Evolutionary conservation across 768 basidiomycete species (phyloP), one percentile per base, ranked within the genome.

Genomic region (Daedaleopsis nitida): DNA sequence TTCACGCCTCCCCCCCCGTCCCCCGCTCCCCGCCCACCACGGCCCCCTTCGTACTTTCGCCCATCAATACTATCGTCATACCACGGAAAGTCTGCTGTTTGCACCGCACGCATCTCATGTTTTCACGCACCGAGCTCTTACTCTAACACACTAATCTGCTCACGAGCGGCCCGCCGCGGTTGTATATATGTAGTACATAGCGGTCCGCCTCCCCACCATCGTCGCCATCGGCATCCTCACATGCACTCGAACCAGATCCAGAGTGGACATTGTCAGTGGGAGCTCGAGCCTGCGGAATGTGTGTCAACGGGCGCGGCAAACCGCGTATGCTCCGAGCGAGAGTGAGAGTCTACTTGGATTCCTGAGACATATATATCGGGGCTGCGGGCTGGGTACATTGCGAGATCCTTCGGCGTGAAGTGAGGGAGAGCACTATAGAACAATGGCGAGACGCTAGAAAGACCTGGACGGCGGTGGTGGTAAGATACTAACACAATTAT

Each of bases 401-500:
- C 58, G 53, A 48, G 55, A 57, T 39, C 52, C 57, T 58, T 52
- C 51, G 51, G 53, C 38, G 27, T 43, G 43, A 43, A 32, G 27
- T 32, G 51, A 27, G 11, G 48, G 62, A 51, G 38, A 65, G 64
- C 64, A 68, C 62, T 70, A 58, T 66, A 68, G 66, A 63, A 70
- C 69, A n/a, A 70, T 44, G 55, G 60, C n/a, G 52, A 44, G 55
- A 21, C 56, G 56, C 39, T 54, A 54, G 56, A 52, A 42, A 27
- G 56, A 34, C 62, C 68, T 24, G 35, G 64, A 43, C 7, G 27
- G 27, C 27, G 27, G 27, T 32, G 27, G 58, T 65, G 58, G 42
- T 65, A 70, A 60, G 62, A 55, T 68, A 55, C 43, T 55, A 68
- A 68, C 60, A 65, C 63, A 59, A 57, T 63, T 19, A 64, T 61